Percentiles rank a stretch among this genome's conserved stretches.
Evolutionary conservation across 1,284 basidiomycete species (phyloP).

Genomic region (Ceratobasidium sp.): DNA sequence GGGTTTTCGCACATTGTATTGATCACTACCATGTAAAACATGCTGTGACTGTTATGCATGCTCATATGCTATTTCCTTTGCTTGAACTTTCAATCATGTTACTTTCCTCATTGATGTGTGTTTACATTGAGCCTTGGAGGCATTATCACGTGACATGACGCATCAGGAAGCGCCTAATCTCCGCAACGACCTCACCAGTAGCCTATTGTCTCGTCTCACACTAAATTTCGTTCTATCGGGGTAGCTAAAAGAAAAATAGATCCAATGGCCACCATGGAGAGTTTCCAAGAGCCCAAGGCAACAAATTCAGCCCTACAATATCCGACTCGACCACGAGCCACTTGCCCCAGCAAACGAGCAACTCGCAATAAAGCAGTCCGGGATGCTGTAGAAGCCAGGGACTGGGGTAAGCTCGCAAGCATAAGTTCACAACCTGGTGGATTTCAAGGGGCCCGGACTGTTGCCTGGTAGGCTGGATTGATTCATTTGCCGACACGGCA

Average conservation of each 20-base stretch:
- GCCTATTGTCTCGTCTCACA: not conserved
- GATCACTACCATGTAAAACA: constrained; percentile 26
- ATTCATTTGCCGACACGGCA: constrained; percentile 43
- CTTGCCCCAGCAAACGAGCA: constrained; percentile 3
- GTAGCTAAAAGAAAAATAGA: not conserved
- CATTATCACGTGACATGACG: constrained; percentile 3
- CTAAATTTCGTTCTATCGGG: not conserved
- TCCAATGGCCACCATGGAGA: not conserved
- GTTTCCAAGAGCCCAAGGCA: not conserved
- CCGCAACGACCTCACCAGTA: constrained; percentile 3
- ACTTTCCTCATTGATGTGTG: constrained; percentile 5
- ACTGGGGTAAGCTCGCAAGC: constrained; percentile 60
- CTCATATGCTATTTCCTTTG: constrained; percentile 29
- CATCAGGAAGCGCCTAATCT: too few species aligned
- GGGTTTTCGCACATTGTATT: constrained; percentile 6
- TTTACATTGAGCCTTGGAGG: not conserved
- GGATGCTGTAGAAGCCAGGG: constrained; percentile 40
- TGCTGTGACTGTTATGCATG: constrained; percentile 36
- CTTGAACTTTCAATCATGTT: constrained; percentile 26
- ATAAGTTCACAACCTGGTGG: constrained; percentile 66
- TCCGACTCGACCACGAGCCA: not conserved
- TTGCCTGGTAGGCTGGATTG: constrained; percentile 61
- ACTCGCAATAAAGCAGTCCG: not conserved
- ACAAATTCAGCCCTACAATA: not conserved
- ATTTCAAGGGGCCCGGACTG: constrained; percentile 62